These are phyloP conservation scores for Isatis tinctoria DNA, from an alignment of 345 rosid species.

Conservation along the genomic window DNA sequence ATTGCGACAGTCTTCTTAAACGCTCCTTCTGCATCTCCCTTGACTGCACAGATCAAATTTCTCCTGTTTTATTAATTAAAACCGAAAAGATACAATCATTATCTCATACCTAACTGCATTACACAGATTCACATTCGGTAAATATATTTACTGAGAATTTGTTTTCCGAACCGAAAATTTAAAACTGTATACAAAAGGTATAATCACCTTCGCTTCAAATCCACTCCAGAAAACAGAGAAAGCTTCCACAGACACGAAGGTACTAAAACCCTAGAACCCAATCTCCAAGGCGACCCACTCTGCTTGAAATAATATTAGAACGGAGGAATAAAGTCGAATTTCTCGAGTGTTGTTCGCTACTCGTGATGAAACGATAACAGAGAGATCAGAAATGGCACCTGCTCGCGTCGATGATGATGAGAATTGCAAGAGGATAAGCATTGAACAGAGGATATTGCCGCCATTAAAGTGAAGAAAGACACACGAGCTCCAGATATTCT, in stretches of 20 bases:
- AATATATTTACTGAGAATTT: background rate
- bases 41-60: conserved; percentile 81
- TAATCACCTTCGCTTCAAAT: conserved; percentile 37
- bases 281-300: conserved; percentile 31
- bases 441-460: conserved; percentile 26
- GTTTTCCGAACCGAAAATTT: background rate
- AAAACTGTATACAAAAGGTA: background rate
- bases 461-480: conserved; percentile 24
- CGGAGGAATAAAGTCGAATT: background rate
- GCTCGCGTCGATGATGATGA: conserved; percentile 1
- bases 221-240: conserved; percentile 5
- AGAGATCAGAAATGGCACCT: conserved; percentile 11
- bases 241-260: conserved; percentile 13
- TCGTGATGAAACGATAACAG: background rate
- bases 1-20: conserved; percentile 88
- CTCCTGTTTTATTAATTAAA: conserved; percentile 67
- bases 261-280: conserved; percentile 22
- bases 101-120: conserved; percentile 35
- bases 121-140: background rate
- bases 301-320: background rate
- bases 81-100: conserved; percentile 45
- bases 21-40: conserved; percentile 72
- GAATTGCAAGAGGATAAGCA: conserved; percentile 21
- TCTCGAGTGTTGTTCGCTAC: background rate
- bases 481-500: background rate